A percentile compares a stretch with the other conserved stretches of the same genome.
These are phyloP conservation scores for Scheffersomyces stipitis DNA, from an alignment of 805 yeast species.

Conservation along the genomic window DNA sequence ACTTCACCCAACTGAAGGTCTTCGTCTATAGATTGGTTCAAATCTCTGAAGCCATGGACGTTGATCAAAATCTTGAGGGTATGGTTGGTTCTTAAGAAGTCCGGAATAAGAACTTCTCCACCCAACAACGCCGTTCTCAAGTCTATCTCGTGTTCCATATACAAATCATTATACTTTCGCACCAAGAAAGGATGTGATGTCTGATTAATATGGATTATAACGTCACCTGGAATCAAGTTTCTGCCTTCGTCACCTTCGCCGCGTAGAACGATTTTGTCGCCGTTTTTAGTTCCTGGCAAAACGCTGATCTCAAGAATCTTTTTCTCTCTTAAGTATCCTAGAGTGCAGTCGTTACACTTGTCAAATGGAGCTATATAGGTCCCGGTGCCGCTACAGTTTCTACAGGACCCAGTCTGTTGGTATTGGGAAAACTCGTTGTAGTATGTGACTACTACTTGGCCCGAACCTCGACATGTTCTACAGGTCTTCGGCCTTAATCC, in stretches of 20 bases:
- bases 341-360: constrained; percentile 21
- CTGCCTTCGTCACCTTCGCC: constrained; percentile 68
- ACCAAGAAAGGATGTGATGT: constrained; percentile 36
- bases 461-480: constrained; percentile 45
- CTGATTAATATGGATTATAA: constrained; percentile 53
- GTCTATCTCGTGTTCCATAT: constrained; percentile 46
- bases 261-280: constrained; percentile 51
- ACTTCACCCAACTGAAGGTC: constrained; percentile 37
- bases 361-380: constrained; percentile 19
- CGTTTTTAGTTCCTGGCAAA: constrained; percentile 54
- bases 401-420: constrained; percentile 33
- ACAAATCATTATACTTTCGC: constrained; percentile 46
- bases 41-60: constrained; percentile 28
- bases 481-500: constrained; percentile 37
- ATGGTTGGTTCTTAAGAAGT: constrained; percentile 33
- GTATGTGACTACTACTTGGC: constrained; percentile 44
- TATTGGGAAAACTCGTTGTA: constrained; percentile 44
- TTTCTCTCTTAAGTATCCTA: constrained; percentile 46
- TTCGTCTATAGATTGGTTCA: constrained; percentile 12
- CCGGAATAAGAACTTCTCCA: constrained; percentile 42
- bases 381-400: constrained; percentile 38
- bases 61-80: constrained; percentile 31
- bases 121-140: constrained; percentile 57
- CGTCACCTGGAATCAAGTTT: constrained; percentile 64
- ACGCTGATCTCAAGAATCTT: constrained; percentile 54